Conservation (phyloP, 768 basidiomycete genomes). For the Zangia roseola region DNA sequence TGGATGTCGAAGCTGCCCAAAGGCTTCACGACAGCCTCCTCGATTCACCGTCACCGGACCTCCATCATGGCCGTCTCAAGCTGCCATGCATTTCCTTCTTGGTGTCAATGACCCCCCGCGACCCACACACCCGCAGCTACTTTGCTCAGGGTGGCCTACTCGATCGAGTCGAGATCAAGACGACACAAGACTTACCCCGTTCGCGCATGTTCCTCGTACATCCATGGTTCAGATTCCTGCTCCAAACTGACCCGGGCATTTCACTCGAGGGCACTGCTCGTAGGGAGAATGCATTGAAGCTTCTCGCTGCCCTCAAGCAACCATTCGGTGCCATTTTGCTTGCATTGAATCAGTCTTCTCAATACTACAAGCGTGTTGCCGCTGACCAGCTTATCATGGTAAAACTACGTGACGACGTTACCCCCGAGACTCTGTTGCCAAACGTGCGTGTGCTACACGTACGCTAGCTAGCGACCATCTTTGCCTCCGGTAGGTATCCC, state of each 20-base stretch:
- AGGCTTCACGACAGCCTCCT: slow-evolving; percentile 6
- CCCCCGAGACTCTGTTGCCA: slow-evolving; percentile 1
- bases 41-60: slow-evolving; percentile 5
- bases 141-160: neutral
- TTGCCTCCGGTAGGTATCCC: too few relatives aligned
- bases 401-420: slow-evolving; percentile 5
- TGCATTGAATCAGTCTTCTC: neutral
- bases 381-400: slow-evolving; percentile 8
- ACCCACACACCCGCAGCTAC: neutral
- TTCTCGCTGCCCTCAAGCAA: slow-evolving; percentile 7
- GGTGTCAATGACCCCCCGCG: neutral
- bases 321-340: slow-evolving; percentile 19
- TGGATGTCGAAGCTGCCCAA: neutral
- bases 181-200: slow-evolving; percentile 1
- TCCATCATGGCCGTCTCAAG: slow-evolving; percentile 12
- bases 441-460: slow-evolving; percentile 5
- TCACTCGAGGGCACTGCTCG: neutral
- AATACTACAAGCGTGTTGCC: slow-evolving; percentile 10
- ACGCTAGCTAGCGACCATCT: slow-evolving; percentile 2
- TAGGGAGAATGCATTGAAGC: neutral
- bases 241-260: neutral
- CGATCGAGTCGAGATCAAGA: slow-evolving; percentile 6
- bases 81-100: slow-evolving; percentile 11
- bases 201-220: slow-evolving; percentile 12
- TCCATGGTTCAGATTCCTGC: slow-evolving; percentile 10